phyloP scores from a whole-genome alignment of 129 eudicot species.

The Sambucus nigra region DNA sequence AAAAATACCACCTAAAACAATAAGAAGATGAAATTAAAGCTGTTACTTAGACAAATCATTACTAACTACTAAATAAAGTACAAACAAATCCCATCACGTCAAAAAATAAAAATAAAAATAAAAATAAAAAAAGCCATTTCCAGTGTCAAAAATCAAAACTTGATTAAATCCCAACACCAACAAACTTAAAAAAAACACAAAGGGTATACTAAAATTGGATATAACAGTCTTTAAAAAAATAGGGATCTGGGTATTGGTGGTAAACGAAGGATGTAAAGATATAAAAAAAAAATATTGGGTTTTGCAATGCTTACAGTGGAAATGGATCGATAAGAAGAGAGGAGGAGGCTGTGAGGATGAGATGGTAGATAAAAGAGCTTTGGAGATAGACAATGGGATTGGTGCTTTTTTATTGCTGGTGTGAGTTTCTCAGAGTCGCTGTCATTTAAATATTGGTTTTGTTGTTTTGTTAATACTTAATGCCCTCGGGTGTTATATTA shows the following conservation, averaged over 20 bases:
- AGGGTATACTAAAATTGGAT: not conserved
- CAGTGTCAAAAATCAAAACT: not conserved
- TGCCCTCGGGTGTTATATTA: not conserved
- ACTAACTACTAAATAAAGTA: too few relatives aligned
- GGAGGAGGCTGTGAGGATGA: conserved; percentile 1
- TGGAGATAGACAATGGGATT: not conserved
- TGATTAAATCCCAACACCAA: not conserved
- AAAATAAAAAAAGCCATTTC: not conserved
- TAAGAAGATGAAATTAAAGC: not conserved
- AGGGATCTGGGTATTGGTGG: not conserved
- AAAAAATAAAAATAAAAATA: too few relatives aligned
- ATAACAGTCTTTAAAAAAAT: not conserved
- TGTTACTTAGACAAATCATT: not conserved
- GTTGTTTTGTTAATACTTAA: not conserved
- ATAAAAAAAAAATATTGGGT: conserved; percentile 1
- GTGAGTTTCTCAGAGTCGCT: not conserved
- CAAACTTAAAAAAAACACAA: not conserved
- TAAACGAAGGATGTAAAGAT: conserved; percentile 1
- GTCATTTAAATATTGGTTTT: conserved; percentile 5
- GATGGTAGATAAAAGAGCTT: not conserved
- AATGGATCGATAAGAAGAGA: conserved; percentile 6
- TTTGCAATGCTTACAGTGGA: conserved; percentile 13
- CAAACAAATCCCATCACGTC: too few relatives aligned
- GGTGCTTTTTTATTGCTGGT: not conserved
- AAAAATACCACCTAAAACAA: not conserved